phyloP scores from a whole-genome alignment of 179 eudicot species.

The Silene coronaria region DNA sequence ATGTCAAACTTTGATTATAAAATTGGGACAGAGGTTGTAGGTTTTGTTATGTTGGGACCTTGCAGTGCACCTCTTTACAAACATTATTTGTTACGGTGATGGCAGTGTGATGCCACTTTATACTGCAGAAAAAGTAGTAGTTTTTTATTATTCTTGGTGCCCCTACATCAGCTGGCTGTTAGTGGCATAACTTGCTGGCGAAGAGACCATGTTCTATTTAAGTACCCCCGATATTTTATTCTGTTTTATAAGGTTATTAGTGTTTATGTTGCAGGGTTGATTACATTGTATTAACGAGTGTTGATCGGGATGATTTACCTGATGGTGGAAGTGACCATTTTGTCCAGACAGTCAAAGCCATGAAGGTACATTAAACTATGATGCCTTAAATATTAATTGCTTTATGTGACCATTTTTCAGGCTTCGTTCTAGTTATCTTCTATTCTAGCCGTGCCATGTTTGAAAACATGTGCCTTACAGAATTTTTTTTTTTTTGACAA shows the following conservation, averaged over 20 bases:
- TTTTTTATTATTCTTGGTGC: too few relatives aligned
- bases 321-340: slow-evolving; percentile 99
- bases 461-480: slow-evolving; percentile 17
- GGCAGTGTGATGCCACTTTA: background rate
- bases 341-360: slow-evolving; percentile 75
- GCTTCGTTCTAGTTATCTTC: background rate
- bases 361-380: slow-evolving; percentile 50
- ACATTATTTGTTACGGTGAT: too few relatives aligned
- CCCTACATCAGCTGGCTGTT: background rate
- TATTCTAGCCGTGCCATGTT: background rate
- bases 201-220: background rate
- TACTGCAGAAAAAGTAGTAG: background rate
- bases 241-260: background rate
- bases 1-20: too few relatives aligned
- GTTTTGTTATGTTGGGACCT: too few relatives aligned
- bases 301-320: slow-evolving; percentile 92
- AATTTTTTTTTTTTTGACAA: too few relatives aligned
- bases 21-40: too few relatives aligned
- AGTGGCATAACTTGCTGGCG: background rate
- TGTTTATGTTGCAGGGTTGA: slow-evolving; percentile 58
- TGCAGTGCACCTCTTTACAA: too few relatives aligned
- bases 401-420: background rate
- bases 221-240: background rate
- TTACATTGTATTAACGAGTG: slow-evolving; percentile 93
- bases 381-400: background rate